phyloP scores from a whole-genome alignment of 2,329 filamentous ascomycete genomes.

The Stromatinia cepivora region DNA sequence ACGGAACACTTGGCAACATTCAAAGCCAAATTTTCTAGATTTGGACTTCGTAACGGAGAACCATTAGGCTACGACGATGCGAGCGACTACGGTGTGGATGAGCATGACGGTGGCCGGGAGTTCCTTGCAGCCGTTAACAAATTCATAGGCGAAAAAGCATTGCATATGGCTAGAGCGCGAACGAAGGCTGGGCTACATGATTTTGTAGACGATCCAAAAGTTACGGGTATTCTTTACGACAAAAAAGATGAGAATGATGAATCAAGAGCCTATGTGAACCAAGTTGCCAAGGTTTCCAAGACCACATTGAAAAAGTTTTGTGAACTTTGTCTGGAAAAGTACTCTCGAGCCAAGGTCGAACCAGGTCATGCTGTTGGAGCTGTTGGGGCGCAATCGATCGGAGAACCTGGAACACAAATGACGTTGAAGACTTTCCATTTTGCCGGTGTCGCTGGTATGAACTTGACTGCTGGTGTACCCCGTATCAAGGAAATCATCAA shows the following conservation, averaged over 20 bases:
- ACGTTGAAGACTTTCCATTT: conserved; percentile 99
- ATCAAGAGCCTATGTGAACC: conserved; percentile 26
- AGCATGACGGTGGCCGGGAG: conserved; percentile 77
- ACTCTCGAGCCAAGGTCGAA: conserved; percentile 86
- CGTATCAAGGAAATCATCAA: conserved; percentile 99
- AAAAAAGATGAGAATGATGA: conserved; percentile 36
- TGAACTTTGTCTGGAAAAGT: conserved; percentile 80
- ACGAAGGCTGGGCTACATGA: conserved; percentile 53
- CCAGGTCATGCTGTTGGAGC: conserved; percentile 95
- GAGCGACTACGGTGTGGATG: conserved; percentile 69
- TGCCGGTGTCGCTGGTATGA: conserved; percentile 98
- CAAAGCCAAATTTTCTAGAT: conserved; percentile 62
- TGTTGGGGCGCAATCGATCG: conserved; percentile 95
- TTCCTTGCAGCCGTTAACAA: conserved; percentile 78
- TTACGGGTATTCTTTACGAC: conserved; percentile 37
- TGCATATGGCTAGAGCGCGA: conserved; percentile 58
- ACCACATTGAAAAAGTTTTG: conserved; percentile 76
- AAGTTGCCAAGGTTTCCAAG: conserved; percentile 78
- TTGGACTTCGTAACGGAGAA: conserved; percentile 61
- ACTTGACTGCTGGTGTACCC: conserved; percentile 97
- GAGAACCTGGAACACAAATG: conserved; percentile 98
- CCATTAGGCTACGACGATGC: conserved; percentile 68
- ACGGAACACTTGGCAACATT: conserved; percentile 67
- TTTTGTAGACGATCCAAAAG: conserved; percentile 42
- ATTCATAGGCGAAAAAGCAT: conserved; percentile 65